These are phyloP conservation scores for Cucumis sativus DNA, from an alignment of 306 rosid genomes.

Conservation along the genomic window DNA sequence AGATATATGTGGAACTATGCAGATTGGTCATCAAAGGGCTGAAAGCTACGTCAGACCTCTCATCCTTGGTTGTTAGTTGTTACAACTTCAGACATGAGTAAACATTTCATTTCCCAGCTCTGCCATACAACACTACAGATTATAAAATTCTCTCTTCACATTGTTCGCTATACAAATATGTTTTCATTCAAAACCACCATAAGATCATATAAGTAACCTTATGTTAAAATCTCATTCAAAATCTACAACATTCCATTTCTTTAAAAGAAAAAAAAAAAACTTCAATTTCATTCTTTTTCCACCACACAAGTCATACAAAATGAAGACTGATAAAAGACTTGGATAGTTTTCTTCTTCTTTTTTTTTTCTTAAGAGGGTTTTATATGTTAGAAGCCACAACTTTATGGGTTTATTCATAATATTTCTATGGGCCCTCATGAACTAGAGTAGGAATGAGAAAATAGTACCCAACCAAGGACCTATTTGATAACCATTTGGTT, in stretches of 20 bases:
- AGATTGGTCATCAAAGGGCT: conserved; percentile 31
- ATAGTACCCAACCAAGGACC: background rate
- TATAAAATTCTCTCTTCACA: background rate
- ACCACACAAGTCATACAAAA: background rate
- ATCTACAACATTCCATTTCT: background rate
- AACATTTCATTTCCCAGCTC: background rate
- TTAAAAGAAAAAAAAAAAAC: background rate
- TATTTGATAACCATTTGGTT: too few relatives aligned
- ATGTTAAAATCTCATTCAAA: background rate
- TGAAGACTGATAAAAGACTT: background rate
- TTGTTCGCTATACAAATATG: background rate
- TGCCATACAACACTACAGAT: background rate
- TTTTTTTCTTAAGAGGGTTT: too few relatives aligned
- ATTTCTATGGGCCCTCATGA: background rate
- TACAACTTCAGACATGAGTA: background rate
- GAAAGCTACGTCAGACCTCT: background rate
- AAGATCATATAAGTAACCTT: background rate
- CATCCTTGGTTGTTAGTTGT: background rate
- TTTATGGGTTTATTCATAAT: background rate
- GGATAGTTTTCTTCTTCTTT: too few relatives aligned
- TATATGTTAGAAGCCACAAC: too few relatives aligned
- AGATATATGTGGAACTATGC: conserved; percentile 33
- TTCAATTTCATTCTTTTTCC: background rate
- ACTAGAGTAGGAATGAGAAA: background rate
- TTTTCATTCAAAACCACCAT: background rate